A percentile compares a stretch with the other conserved stretches of the same genome.
phyloP scores from a whole-genome alignment of 2,329 filamentous ascomycete genomes.

The Coniosporium tulheliwenetii region DNA sequence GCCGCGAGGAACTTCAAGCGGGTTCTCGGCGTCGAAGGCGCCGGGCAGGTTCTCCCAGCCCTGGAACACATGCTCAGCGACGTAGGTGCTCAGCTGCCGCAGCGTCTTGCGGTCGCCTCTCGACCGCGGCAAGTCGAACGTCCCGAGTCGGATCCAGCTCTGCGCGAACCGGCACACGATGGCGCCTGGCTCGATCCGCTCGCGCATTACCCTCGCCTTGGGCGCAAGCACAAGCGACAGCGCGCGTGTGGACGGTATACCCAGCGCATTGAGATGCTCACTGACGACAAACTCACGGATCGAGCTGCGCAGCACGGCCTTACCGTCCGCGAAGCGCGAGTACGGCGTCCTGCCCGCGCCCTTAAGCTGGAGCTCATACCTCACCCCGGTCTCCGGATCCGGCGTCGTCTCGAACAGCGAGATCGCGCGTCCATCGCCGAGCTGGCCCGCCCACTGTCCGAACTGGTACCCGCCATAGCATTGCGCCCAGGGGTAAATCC shows the following conservation, averaged over 20 bases:
- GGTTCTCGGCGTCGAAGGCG: slow-evolving; percentile 26
- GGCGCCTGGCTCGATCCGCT: slow-evolving; percentile 74
- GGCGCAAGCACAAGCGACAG: slow-evolving; percentile 67
- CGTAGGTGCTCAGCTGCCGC: slow-evolving; percentile 61
- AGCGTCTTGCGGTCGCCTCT: slow-evolving; percentile 64
- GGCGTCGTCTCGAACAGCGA: slow-evolving; percentile 73
- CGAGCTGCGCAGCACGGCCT: slow-evolving; percentile 80
- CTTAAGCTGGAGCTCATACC: slow-evolving; percentile 89
- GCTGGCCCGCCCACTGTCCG: slow-evolving; percentile 86
- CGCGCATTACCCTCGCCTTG: slow-evolving; percentile 56
- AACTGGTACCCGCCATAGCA: slow-evolving; percentile 69
- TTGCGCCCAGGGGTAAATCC: slow-evolving; percentile 93
- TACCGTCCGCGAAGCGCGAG: slow-evolving; percentile 89
- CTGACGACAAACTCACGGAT: slow-evolving; percentile 91
- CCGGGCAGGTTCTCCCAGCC: slow-evolving; percentile 76
- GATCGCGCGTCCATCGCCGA: slow-evolving; percentile 89
- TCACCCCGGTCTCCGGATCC: slow-evolving; percentile 51
- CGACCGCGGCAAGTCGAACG: slow-evolving; percentile 78
- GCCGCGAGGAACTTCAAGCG: slow-evolving; percentile 22
- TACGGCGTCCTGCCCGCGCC: slow-evolving; percentile 89
- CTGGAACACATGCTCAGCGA: slow-evolving; percentile 72
- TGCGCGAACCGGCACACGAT: slow-evolving; percentile 87
- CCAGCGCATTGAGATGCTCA: slow-evolving; percentile 71
- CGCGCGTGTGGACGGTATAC: slow-evolving; percentile 75
- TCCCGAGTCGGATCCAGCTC: slow-evolving; percentile 85